These are phyloP conservation scores for Monosporascus sp. DNA, from an alignment of 2,329 filamentous ascomycete species.

Conservation along the genomic window DNA sequence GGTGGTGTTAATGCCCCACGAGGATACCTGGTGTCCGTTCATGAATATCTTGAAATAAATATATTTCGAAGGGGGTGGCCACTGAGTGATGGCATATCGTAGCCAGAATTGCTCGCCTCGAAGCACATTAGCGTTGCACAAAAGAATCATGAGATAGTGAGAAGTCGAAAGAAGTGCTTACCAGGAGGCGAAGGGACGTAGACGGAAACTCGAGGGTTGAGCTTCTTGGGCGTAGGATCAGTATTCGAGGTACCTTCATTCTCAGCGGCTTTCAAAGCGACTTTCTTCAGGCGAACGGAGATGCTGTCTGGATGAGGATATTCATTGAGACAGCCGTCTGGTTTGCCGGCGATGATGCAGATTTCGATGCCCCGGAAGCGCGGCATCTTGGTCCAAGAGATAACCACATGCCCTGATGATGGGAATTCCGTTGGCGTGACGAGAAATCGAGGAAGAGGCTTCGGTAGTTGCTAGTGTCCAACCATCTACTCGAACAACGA, in stretches of 20 bases:
- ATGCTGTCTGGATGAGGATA: constrained; percentile 50
- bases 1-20: constrained; percentile 44
- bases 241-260: constrained; percentile 7
- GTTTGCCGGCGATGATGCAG: constrained; percentile 33
- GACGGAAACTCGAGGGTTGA: constrained; percentile 42
- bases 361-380: constrained; percentile 43
- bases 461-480: no score
- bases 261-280: constrained; percentile 1
- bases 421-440: no score
- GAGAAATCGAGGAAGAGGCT: no score
- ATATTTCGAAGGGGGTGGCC: constrained; percentile 29
- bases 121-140: background rate
- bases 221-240: constrained; percentile 24
- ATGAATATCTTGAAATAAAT: constrained; percentile 51
- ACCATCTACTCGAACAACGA: no score
- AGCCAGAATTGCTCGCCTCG: constrained; percentile 49
- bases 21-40: constrained; percentile 46
- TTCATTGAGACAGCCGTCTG: constrained; percentile 39
- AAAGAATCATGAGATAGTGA: background rate
- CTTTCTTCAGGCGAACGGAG: constrained; percentile 31
- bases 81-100: constrained; percentile 37
- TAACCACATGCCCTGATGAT: background rate
- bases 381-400: constrained; percentile 34
- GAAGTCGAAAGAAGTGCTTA: constrained; percentile 19
- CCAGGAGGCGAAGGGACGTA: constrained; percentile 52